Conservation (phyloP, 768 basidiomycete genomes). For the Boletus insuetus region DNA sequence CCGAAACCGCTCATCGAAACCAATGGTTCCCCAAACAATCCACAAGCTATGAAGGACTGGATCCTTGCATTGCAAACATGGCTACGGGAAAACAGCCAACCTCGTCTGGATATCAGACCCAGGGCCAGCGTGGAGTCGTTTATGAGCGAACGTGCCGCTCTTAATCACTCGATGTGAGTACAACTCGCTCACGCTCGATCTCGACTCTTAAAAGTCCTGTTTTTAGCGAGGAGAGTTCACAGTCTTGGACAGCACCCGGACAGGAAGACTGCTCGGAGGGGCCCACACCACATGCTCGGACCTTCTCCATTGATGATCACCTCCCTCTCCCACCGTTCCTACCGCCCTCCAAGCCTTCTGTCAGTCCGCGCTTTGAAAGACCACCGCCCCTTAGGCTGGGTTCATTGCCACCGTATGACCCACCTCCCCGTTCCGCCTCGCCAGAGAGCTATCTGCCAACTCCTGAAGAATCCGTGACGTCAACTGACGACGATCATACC, state of each 20-base stretch:
- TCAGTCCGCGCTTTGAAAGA: conserved; percentile 33
- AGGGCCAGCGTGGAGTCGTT: conserved; percentile 50
- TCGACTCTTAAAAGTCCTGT: conserved; percentile 4
- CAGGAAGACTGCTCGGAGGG: conserved; percentile 37
- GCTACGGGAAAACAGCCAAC: conserved; percentile 55
- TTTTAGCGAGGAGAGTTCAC: conserved; percentile 39
- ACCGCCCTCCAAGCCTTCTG: conserved; percentile 25
- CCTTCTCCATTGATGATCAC: conserved; percentile 61
- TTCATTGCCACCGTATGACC: conserved; percentile 39
- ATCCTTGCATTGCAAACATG: conserved; percentile 69
- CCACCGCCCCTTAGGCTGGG: conserved; percentile 51
- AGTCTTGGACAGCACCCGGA: conserved; percentile 45
- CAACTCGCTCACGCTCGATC: not conserved
- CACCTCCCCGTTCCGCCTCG: conserved; percentile 47
- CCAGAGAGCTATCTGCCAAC: conserved; percentile 56
- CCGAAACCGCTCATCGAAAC: conserved; percentile 55
- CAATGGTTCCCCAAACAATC: conserved; percentile 40
- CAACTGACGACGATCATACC: conserved; percentile 43
- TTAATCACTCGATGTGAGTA: conserved; percentile 34
- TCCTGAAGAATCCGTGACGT: conserved; percentile 53
- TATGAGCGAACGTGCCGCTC: conserved; percentile 39
- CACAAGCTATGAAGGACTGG: conserved; percentile 66
- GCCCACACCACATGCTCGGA: conserved; percentile 51
- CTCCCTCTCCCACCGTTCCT: conserved; percentile 39
- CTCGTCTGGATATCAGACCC: conserved; percentile 29